Percentiles rank a stretch among this genome's conserved stretches.
phyloP scores from a whole-genome alignment of 164 flowering plant genomes.

The Aristolochia contorta region DNA sequence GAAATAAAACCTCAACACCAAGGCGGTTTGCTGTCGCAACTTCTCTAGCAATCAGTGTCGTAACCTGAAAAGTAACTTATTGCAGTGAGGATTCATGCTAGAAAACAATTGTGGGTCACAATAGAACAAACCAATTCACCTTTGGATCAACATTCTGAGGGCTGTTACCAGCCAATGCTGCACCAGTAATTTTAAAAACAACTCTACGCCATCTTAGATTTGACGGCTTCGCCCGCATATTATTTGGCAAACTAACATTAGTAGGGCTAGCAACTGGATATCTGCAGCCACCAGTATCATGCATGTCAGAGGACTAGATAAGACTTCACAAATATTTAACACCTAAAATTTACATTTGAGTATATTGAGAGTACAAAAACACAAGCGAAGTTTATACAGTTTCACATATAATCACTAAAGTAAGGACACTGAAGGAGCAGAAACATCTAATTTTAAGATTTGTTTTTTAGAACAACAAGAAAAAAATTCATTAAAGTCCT shows the following conservation, averaged over 20 bases:
- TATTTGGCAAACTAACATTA: slow-evolving; percentile 32
- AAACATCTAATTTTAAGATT: too few species aligned
- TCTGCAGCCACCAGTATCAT: slow-evolving; percentile 26
- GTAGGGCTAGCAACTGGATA: slow-evolving; percentile 27
- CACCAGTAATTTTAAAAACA: slow-evolving; percentile 90
- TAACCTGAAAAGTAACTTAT: slow-evolving; percentile 39
- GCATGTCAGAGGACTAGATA: background rate
- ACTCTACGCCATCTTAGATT: slow-evolving; percentile 82
- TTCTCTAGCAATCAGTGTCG: slow-evolving; percentile 72
- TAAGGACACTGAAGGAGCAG: too few species aligned
- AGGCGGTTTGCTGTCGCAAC: slow-evolving; percentile 63
- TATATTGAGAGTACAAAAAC: too few species aligned
- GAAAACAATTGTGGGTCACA: background rate
- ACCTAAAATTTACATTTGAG: too few species aligned
- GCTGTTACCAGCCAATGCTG: slow-evolving; percentile 64
- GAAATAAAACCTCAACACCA: slow-evolving; percentile 69
- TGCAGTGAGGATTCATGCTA: background rate
- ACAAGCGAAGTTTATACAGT: too few species aligned
- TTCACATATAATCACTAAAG: too few species aligned
- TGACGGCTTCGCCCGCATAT: slow-evolving; percentile 47
- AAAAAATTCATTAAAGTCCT: too few species aligned
- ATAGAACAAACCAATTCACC: slow-evolving; percentile 30
- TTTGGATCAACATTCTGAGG: slow-evolving; percentile 83
- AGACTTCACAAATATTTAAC: too few species aligned
- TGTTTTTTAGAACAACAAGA: too few species aligned